phyloP scores from a whole-genome alignment of 75 land plant species.

The Larix kaempferi region DNA sequence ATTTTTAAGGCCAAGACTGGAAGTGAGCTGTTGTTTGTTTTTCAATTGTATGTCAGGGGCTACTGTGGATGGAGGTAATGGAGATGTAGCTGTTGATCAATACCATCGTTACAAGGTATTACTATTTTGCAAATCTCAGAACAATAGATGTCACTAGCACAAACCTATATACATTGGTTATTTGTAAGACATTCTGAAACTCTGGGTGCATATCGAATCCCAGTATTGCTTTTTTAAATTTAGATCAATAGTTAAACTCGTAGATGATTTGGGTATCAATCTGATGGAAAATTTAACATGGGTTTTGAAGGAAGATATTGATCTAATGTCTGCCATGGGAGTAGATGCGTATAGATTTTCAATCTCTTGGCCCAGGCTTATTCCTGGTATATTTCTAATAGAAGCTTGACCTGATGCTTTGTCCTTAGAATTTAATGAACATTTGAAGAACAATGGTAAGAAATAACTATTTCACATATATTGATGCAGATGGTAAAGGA shows the following conservation, averaged over 20 bases:
- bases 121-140: no score
- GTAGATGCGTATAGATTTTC: slow-evolving; percentile 54
- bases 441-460: no score
- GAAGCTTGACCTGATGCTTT: background rate
- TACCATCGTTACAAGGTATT: slow-evolving; percentile 69
- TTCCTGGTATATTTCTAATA: slow-evolving; percentile 29
- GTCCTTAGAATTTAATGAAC: no score
- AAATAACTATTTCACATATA: no score
- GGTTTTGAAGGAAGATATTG: slow-evolving; percentile 41
- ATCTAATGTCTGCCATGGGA: slow-evolving; percentile 30
- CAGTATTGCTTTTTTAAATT: background rate
- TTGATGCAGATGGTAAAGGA: slow-evolving; percentile 31
- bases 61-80: slow-evolving; percentile 31
- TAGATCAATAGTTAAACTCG: background rate
- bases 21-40: no score
- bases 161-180: no score
- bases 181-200: no score
- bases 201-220: background rate
- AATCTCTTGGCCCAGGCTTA: slow-evolving; percentile 46
- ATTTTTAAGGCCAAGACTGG: no score
- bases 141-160: no score
- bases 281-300: slow-evolving; percentile 3
- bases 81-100: slow-evolving; percentile 53
- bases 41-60: slow-evolving; percentile 2
- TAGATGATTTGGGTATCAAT: background rate